phyloP scores from a whole-genome alignment of 1,284 basidiomycete genomes.

The Sporisorium reilianum region DNA sequence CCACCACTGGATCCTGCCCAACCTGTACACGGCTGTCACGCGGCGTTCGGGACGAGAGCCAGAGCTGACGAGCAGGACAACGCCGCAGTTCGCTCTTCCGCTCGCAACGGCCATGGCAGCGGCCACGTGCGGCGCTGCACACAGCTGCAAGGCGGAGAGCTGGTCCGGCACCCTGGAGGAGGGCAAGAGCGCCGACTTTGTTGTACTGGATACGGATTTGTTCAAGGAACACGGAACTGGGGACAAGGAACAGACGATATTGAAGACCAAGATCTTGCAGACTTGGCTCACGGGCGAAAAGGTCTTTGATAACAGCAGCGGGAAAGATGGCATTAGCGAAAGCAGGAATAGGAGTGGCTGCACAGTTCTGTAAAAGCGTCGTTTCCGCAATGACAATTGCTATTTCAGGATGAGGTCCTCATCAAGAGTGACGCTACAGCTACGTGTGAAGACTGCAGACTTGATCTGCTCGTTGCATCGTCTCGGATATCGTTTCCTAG shows the following conservation, averaged over 20 bases:
- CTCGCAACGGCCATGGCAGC: slow-evolving; percentile 41
- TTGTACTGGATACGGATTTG: slow-evolving; percentile 47
- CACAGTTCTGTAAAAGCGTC: not conserved
- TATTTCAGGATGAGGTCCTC: not conserved
- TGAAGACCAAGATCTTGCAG: slow-evolving; percentile 44
- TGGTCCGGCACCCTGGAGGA: slow-evolving; percentile 37
- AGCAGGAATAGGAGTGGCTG: not conserved
- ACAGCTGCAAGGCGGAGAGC: slow-evolving; percentile 45
- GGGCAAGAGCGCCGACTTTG: slow-evolving; percentile 51
- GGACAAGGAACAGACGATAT: slow-evolving; percentile 34
- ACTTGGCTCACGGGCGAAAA: slow-evolving; percentile 44
- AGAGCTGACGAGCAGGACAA: slow-evolving; percentile 22
- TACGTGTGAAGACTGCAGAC: not conserved
- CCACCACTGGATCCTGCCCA: slow-evolving; percentile 43
- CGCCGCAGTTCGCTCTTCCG: slow-evolving; percentile 51
- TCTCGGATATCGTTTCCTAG: not conserved
- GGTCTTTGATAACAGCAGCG: slow-evolving; percentile 26
- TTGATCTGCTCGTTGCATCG: not conserved
- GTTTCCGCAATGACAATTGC: not conserved
- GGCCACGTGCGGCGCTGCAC: slow-evolving; percentile 44
- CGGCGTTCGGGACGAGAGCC: slow-evolving; percentile 41
- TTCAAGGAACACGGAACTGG: slow-evolving; percentile 34
- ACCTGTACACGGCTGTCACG: slow-evolving; percentile 46
- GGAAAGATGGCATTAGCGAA: not conserved
- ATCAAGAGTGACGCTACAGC: not conserved